Evolutionary conservation across 345 rosid species (phyloP), one percentile per base, ranked within the genome.

Genomic region (Ceriops tagal): DNA sequence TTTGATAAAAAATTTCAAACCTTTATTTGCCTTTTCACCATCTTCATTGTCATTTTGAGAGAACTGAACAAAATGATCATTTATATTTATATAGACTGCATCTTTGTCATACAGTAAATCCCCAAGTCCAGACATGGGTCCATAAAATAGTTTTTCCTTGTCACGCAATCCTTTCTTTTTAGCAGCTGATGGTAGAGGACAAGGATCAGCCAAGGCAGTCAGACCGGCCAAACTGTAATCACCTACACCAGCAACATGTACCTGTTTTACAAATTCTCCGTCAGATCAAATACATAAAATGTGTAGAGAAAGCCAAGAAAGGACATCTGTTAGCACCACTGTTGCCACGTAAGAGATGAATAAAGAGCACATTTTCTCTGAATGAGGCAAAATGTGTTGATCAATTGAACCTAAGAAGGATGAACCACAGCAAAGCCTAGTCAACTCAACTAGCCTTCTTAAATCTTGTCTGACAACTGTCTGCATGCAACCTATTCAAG

Each of bases 231-330:
- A 79, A 75, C 86, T 71, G 68, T 80, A 87, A 77, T 95, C 99
- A 43, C 97, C 99, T 81, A 95, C 99, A 75, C 99, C 99, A 74
- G 99, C 96, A 75, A 95, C 88, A 81, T 95, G 99, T 49, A 95
- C 92, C 99, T 95, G 82, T 73, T 75, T 67, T 65, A 60, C 46
- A 75, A 55, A 58, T 39, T 13, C 58, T 21, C 32, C 6, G 66
- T 65, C 35, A 56, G 67, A 71, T 34, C 68, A 67, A 27, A 71
- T 28, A 49, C 16, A 32, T 39, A 13, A 47, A 57, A 35, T 16
- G 68, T 4, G 62, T 43, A 0, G 46, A 27, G 28, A 34, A 43
- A 56, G 18, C 15, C 49, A 53, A 1, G 26, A 28, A 63, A 43
- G 15, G 51, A 20, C 28, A 15, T 43, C n/a, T 24, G 56, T 22